Evolutionary conservation across 108 stramenopile genomes (phyloP).

Genomic region (Fragilariopsis cylindrus): DNA sequence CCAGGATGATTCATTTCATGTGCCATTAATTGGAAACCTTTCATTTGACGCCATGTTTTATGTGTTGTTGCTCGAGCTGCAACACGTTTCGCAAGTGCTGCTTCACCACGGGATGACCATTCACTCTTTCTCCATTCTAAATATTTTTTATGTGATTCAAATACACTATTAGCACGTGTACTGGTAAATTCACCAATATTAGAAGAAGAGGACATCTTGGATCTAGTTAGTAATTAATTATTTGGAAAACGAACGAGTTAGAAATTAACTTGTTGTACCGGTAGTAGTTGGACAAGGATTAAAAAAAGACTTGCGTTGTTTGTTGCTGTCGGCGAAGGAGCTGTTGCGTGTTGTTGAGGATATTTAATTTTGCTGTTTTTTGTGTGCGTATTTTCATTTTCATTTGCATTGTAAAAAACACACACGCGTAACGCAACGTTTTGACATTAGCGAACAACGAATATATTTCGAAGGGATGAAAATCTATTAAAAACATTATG

Average conservation of each 20-base stretch:
- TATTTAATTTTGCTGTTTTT: too few species aligned
- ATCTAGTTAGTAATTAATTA: conserved; percentile 5
- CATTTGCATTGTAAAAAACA: too few species aligned
- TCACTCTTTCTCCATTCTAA: conserved; percentile 74
- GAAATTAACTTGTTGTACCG: background rate
- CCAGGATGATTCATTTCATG: conserved; percentile 79
- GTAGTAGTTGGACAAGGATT: too few species aligned
- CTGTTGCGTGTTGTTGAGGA: too few species aligned
- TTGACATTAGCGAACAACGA: too few species aligned
- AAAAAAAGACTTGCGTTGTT: too few species aligned
- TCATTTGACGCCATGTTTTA: conserved; percentile 85
- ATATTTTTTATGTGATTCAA: conserved; percentile 54
- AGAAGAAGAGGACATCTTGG: conserved; percentile 16
- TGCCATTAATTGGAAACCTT: conserved; percentile 61
- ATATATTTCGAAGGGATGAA: too few species aligned
- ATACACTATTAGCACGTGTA: conserved; percentile 30
- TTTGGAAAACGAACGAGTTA: background rate
- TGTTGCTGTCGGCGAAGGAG: too few species aligned
- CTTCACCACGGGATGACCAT: conserved; percentile 68
- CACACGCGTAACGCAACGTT: too few species aligned
- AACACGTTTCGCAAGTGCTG: conserved; percentile 56
- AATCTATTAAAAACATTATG: too few species aligned
- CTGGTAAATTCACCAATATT: conserved; percentile 39
- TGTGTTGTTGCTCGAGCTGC: conserved; percentile 59
- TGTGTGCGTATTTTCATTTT: too few species aligned